Evolutionary conservation across 1,284 basidiomycete species (phyloP), one percentile per base, ranked within the genome.

Genomic region (Amylostereum chailletii): DNA sequence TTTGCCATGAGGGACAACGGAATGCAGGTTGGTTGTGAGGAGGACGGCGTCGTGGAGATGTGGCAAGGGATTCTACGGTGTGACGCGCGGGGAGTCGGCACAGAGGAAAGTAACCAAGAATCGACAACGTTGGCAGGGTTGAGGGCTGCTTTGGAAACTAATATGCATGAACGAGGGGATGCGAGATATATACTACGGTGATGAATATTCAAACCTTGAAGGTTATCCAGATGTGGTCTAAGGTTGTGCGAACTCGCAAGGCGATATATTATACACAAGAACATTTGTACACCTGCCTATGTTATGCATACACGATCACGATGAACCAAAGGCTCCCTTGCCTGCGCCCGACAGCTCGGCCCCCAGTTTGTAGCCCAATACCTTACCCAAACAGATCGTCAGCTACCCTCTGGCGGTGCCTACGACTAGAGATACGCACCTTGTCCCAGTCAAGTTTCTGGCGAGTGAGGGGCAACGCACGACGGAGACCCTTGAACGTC

Each of bases 371-470:
- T 94, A 94, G 19, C 89, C 89, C 48, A 81, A 71, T 6, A 90
- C 84, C 86, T 88, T 53, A 46, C 37, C 11, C 5, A 26, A 11
- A 42, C 33, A 49, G 30, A 32, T 9, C 33, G 30, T 42, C 5
- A 31, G 7, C 19, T 33, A 5, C 11, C 43, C 5, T 2, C 9
- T 8, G 37, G 26, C n/a, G 42, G 11, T 33, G 27, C 30, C 43
- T 7, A 9, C 9, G 33, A 33, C 3, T 9, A n/a, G 46, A 38
- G 5, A 47, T n/a, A 53, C 72, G 42, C 51, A 90, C 90, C 75
- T 87, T 92, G 55, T 94, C 92, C 94, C 93, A 95, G 56, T 95
- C 92, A 46, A 95, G 69, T 68, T 94, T 94, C 63, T 92, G 89
- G 57, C 90, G 77, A n/a, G 91, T 95, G 62, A 96, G 73, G 0